Percentiles rank a stretch among this genome's conserved stretches.
Conservation (phyloP, 257 asterid species). For the Orobanche coerulescens region DNA sequence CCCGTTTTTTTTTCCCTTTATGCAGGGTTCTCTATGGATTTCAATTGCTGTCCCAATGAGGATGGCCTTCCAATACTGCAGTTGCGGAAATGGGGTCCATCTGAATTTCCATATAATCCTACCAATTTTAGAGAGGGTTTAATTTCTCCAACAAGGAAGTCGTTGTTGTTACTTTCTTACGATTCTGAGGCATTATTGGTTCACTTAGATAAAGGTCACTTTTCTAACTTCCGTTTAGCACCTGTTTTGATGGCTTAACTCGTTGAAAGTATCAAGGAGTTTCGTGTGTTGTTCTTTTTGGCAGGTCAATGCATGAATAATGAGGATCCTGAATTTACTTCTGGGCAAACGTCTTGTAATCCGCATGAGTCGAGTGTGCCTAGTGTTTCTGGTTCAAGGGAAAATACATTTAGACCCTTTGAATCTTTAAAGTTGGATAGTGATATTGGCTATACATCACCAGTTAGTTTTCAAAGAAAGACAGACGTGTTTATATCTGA, state of each 20-base stretch:
- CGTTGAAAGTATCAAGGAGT: conserved; percentile 6
- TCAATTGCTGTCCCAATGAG: conserved; percentile 27
- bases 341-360: conserved; percentile 24
- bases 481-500: conserved; percentile 47
- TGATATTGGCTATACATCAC: conserved; percentile 24
- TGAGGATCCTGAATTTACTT: conserved; percentile 33
- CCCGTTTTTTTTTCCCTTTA: background rate
- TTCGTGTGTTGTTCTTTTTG: conserved; percentile 10
- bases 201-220: conserved; percentile 67
- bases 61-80: conserved; percentile 63
- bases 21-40: conserved; percentile 38
- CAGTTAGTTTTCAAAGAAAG: conserved; percentile 29
- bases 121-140: conserved; percentile 69
- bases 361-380: conserved; percentile 29
- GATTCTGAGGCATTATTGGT: conserved; percentile 59
- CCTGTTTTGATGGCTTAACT: conserved; percentile 14
- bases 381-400: conserved; percentile 29
- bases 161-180: conserved; percentile 53
- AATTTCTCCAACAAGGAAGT: conserved; percentile 78
- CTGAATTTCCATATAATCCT: conserved; percentile 57
- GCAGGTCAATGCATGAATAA: conserved; percentile 35
- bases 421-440: conserved; percentile 31
- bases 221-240: conserved; percentile 1
- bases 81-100: conserved; percentile 75
- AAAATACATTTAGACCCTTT: conserved; percentile 31